A percentile compares a stretch with the other conserved stretches of the same genome.
Evolutionary conservation across 2,329 filamentous ascomycete species (phyloP).

Genomic region (Arthrobotrys sphaeroides): DNA sequence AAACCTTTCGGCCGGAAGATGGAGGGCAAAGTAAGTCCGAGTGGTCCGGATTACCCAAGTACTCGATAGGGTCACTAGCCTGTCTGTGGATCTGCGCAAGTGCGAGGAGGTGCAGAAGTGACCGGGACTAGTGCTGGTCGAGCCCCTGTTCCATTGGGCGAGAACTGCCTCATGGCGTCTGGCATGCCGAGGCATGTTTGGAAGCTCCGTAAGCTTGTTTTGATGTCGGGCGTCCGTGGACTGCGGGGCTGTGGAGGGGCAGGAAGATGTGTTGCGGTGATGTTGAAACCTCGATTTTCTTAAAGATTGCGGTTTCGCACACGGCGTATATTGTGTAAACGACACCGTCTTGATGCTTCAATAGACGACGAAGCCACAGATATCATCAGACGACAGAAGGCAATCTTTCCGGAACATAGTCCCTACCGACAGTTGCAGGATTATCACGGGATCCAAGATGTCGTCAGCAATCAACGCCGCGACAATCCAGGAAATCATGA

Average conservation of each 20-base stretch:
- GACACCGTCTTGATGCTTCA: background rate
- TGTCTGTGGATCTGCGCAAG: conserved; percentile 15
- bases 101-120: background rate
- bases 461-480: conserved; percentile 46
- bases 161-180: conserved; percentile 16
- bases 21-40: conserved; percentile 43
- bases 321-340: too few species aligned
- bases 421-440: background rate
- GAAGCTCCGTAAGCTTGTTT: conserved; percentile 39
- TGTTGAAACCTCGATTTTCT: conserved; percentile 7
- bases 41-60: conserved; percentile 2
- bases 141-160: conserved; percentile 10
- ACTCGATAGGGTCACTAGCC: conserved; percentile 5
- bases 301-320: background rate
- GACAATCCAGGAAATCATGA: conserved; percentile 46
- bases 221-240: conserved; percentile 27
- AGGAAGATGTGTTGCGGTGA: conserved; percentile 31
- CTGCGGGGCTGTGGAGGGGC: conserved; percentile 41
- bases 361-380: too few species aligned
- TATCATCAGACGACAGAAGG: background rate
- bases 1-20: conserved; percentile 40
- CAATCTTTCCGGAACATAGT: too few species aligned
- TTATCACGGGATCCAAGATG: conserved; percentile 12
- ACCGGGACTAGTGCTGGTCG: background rate
- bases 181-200: conserved; percentile 4